Conservation (phyloP, 352 stramenopile genomes). For the Saprolegnia diclina region DNA sequence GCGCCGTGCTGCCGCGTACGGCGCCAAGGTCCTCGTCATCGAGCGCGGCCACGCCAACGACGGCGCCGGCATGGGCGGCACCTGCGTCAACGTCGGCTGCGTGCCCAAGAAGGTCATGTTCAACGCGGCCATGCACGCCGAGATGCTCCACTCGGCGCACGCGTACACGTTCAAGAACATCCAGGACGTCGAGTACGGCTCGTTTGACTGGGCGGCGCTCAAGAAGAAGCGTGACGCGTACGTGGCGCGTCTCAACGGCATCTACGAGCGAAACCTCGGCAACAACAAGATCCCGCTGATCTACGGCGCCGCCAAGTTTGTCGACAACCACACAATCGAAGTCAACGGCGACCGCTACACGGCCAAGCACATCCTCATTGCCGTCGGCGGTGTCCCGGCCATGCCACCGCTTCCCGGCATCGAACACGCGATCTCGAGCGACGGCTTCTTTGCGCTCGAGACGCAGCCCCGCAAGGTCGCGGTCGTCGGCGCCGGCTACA, state of each 20-base stretch:
- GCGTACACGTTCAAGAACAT: constrained; percentile 68
- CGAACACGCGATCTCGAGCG: constrained; percentile 92
- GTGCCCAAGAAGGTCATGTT: constrained; percentile 99
- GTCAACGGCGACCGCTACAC: constrained; percentile 71
- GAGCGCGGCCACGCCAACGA: constrained; percentile 72
- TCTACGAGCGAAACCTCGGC: constrained; percentile 92
- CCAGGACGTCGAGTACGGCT: constrained; percentile 37
- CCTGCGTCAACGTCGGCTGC: constrained; percentile 98
- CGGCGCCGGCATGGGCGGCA: constrained; percentile 85
- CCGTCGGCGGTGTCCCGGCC: constrained; percentile 86
- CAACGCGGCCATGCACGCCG: constrained; percentile 80
- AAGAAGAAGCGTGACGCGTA: constrained; percentile 93
- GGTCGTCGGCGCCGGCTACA: constrained; percentile 95
- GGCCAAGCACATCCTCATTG: constrained; percentile 93
- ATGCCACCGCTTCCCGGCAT: constrained; percentile 80
- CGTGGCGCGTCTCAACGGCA: constrained; percentile 93
- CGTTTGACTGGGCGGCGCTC: constrained; percentile 89
- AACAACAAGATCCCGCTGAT: constrained; percentile 88
- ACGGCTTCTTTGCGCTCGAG: constrained; percentile 97
- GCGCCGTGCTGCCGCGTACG: constrained; percentile 87
- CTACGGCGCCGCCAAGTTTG: constrained; percentile 85
- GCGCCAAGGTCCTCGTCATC: constrained; percentile 93
- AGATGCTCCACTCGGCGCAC: constrained; percentile 54
- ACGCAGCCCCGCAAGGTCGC: constrained; percentile 85
- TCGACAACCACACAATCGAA: constrained; percentile 69